Evolutionary conservation across 306 rosid species (phyloP), one percentile per base, ranked within the genome.

Genomic region (Castanopsis chinensis): DNA sequence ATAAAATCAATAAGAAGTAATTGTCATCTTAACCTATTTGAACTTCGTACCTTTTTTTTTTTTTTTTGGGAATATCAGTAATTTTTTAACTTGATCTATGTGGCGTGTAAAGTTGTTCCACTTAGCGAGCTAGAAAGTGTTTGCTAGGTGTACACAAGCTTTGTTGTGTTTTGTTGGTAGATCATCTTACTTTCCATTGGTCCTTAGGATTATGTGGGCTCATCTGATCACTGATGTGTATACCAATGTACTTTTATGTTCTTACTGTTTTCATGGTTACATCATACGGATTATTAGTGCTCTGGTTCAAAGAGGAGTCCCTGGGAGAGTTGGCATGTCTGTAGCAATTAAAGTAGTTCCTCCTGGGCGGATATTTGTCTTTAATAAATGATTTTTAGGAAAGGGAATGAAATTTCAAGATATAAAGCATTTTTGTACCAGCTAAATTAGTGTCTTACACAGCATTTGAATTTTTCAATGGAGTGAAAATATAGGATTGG

Each of bases 1-100:
- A 91, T 57, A 90, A 89, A 89, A 83, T 95, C 76, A 92, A 93
- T 76, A 79, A 91, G 85, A 91, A 88, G 98, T 93, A 89, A 60
- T 89, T 70, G 57, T 67, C 61, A 51, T 15, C 13, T 67, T 67
- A 35, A 9, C 9, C 23, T 2, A 5, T 15, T 14, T 14, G 15
- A 18, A 5, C 6, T 28, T 15, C 2, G 0, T 5, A 4, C 15
- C 2, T 28, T 28, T 7, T 23, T 2, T 13, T 13, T 13, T 27
- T 25, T 27, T 5, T 12, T 1, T 4, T 23, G 64, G 25, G 64
- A 25, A 20, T 20, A 59, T 59, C 28, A 63, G 30, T 63, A 14
- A 63, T 21, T n/a, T 10, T 27, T 28, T 11, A 63, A 5, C 69
- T 63, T 15, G 41, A 15, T 30, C 15, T 30, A 15, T 30, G 69